phyloP scores from a whole-genome alignment of 805 yeast genomes.

The Saccharomycopsis sp. region DNA sequence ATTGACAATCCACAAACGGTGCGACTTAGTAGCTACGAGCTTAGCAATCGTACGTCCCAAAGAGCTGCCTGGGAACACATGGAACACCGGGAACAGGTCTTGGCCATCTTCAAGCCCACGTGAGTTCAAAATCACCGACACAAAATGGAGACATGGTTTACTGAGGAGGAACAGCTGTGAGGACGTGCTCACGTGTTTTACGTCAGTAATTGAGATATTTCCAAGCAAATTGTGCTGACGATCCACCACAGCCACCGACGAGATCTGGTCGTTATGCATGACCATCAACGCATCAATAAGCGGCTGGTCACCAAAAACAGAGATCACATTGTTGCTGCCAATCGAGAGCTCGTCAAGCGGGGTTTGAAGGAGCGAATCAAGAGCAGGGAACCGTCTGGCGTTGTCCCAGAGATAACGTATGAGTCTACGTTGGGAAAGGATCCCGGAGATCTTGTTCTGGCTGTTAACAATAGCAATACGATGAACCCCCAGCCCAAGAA shows the following conservation, averaged over 20 bases:
- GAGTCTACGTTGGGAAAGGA: constrained; percentile 84
- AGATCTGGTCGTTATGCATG: constrained; percentile 79
- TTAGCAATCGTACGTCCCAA: constrained; percentile 89
- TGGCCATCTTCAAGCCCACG: constrained; percentile 92
- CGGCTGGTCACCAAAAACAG: constrained; percentile 81
- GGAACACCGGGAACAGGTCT: constrained; percentile 95
- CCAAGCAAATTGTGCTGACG: constrained; percentile 70
- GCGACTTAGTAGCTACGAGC: constrained; percentile 90
- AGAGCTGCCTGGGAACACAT: constrained; percentile 73
- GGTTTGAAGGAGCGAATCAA: constrained; percentile 67
- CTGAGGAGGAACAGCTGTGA: constrained; percentile 79
- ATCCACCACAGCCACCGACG: constrained; percentile 92
- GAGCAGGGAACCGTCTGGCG: constrained; percentile 74
- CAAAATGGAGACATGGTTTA: constrained; percentile 80
- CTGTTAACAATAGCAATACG: constrained; percentile 73
- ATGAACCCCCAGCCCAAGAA: constrained; percentile 93
- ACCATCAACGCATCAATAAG: constrained; percentile 79
- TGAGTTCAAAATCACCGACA: constrained; percentile 75
- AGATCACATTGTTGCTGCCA: constrained; percentile 64
- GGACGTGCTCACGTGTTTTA: constrained; percentile 76
- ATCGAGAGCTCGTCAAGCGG: constrained; percentile 68
- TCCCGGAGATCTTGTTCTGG: constrained; percentile 62
- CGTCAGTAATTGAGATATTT: constrained; percentile 92
- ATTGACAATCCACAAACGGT: constrained; percentile 80
- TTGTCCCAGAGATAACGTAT: constrained; percentile 87